A percentile compares a stretch with the other conserved stretches of the same genome.
phyloP scores from a whole-genome alignment of 768 basidiomycete species.

The Collybia sp. region DNA sequence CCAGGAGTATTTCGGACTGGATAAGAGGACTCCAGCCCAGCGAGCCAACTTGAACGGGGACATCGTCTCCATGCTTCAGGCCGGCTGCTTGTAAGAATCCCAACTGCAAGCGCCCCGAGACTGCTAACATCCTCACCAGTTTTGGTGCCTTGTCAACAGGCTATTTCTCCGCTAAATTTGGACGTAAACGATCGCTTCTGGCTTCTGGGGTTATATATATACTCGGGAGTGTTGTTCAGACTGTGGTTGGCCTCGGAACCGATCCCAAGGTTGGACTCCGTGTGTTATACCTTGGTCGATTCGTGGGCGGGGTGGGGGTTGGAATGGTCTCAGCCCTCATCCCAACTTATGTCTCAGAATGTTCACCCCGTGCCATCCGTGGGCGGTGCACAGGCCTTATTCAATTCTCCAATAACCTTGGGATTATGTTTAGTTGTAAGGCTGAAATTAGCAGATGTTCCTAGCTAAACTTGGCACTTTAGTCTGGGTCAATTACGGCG shows the following conservation, averaged over 20 bases:
- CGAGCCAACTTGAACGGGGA: constrained; percentile 41
- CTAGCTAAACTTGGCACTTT: neutral
- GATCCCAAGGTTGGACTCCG: constrained; percentile 25
- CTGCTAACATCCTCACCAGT: constrained; percentile 14
- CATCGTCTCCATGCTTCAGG: constrained; percentile 48
- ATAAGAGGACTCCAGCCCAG: constrained; percentile 28
- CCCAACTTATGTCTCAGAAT: constrained; percentile 49
- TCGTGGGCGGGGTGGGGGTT: constrained; percentile 57
- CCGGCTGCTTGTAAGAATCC: constrained; percentile 38
- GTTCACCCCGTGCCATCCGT: constrained; percentile 39
- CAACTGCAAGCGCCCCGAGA: neutral
- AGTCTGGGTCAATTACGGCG: constrained; percentile 47
- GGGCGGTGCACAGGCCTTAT: constrained; percentile 46
- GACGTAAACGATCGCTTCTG: constrained; percentile 41
- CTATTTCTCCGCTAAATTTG: constrained; percentile 35
- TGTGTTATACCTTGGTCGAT: constrained; percentile 44
- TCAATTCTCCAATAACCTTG: constrained; percentile 31
- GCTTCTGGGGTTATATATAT: constrained; percentile 41
- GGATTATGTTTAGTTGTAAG: constrained; percentile 33
- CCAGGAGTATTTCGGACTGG: constrained; percentile 41
- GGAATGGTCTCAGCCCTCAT: constrained; percentile 48
- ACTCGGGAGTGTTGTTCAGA: constrained; percentile 44
- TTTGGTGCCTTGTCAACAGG: constrained; percentile 40
- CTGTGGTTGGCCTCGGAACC: constrained; percentile 36
- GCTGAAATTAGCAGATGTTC: neutral